Base-by-base conservation (phyloP, 441 rosid species). In the Arabidopsis lyrata region DNA sequence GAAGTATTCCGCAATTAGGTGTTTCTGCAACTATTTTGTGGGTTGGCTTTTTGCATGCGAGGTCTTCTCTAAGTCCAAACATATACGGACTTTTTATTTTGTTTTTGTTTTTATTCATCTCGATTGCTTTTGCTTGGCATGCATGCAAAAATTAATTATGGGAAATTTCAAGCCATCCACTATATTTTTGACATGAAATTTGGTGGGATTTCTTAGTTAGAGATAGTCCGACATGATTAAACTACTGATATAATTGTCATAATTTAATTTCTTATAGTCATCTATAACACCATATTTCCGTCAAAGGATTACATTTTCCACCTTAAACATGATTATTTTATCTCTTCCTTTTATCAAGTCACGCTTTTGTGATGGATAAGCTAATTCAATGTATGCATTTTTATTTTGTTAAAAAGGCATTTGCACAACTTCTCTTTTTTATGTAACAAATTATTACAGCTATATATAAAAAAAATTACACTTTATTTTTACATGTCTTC, bases 21-120 rank as follows among this genome's bases (percentile, higher is more conserved):
- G 63, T 61, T 54, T 45, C 16, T 76, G 70, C 27, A 69, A 62
- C 52, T 75, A 69, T 54, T 54, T 61, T 55, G 59, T 56, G 75
- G 63, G 65, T 75, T 69, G 79, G 71, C 79, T 69, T 76, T 76
- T 68, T 63, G 75, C 79, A 69, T 55, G 79, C 79, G 70, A 76
- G 61, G 63, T 47, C 12, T 69, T 76, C 75, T 69, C 44, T 63
- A 55, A 55, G 75, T 69, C 79, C 59, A 76, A 75, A 69, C 41
- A 63, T 69, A 76, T 63, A 63, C 61, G 31, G 66, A 29, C 32
- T 48, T 63, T 56, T 56, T 39, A 14, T 54, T 27, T 20, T 56
- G 0, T 6, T 38, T 69, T 63, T 76, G 61, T 56, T 63, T 70
- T 38, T 56, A 34, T 66, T 42, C 44, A 41, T 35, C 63, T 77